Conservation (phyloP, 768 basidiomycete genomes). For the Mycena rebaudengoi region DNA sequence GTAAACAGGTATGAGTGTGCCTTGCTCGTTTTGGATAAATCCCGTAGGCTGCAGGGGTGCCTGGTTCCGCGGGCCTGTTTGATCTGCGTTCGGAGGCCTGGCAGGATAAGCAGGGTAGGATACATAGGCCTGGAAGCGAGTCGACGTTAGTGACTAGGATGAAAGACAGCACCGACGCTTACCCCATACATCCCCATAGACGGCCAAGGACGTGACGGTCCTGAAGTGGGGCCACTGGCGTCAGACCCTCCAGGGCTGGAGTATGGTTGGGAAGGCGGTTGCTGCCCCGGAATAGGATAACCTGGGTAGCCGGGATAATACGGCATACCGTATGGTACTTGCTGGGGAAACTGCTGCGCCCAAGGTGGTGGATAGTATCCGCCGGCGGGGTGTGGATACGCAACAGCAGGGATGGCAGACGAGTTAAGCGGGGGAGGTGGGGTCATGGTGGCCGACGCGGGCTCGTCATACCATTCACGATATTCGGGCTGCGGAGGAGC, state of each 20-base stretch:
- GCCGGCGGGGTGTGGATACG: slow-evolving; percentile 50
- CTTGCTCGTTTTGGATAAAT: slow-evolving; percentile 78
- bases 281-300: slow-evolving; percentile 46
- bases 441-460: slow-evolving; percentile 45
- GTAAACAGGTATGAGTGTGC: slow-evolving; percentile 76
- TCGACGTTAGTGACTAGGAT: not conserved
- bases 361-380: slow-evolving; percentile 60
- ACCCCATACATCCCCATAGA: slow-evolving; percentile 57
- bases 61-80: slow-evolving; percentile 43
- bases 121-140: slow-evolving; percentile 51
- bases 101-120: slow-evolving; percentile 54
- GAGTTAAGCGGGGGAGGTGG: slow-evolving; percentile 45
- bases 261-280: slow-evolving; percentile 37
- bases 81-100: slow-evolving; percentile 43
- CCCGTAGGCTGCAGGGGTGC: slow-evolving; percentile 71
- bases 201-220: slow-evolving; percentile 46
- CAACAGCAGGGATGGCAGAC: slow-evolving; percentile 30
- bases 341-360: slow-evolving; percentile 61
- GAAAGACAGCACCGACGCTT: slow-evolving; percentile 29
- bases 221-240: slow-evolving; percentile 41
- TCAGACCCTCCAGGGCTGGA: slow-evolving; percentile 49
- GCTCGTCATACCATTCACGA: slow-evolving; percentile 55
- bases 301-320: slow-evolving; percentile 56
- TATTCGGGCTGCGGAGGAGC: slow-evolving; percentile 40
- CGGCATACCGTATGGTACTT: slow-evolving; percentile 60